Conservation (phyloP, 805 yeast genomes). For the Yarrowia hollandica region DNA sequence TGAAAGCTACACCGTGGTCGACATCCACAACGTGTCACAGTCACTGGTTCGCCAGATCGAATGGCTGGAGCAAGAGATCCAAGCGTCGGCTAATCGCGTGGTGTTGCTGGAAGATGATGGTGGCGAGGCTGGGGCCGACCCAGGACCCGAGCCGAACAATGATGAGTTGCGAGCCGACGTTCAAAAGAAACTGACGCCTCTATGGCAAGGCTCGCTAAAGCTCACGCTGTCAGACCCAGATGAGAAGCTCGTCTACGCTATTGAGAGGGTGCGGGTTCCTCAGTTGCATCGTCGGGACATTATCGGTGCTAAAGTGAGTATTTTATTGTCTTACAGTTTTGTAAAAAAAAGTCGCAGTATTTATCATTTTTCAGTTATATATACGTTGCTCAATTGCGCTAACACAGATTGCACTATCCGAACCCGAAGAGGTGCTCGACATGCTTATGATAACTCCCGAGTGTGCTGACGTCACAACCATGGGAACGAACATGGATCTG, state of each 20-base stretch:
- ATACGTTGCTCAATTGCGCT: too few relatives aligned
- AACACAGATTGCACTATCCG: constrained; percentile 7
- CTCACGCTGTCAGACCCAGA: background rate
- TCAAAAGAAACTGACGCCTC: constrained; percentile 4
- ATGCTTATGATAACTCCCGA: constrained; percentile 33
- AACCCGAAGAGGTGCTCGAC: constrained; percentile 25
- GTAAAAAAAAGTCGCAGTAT: too few relatives aligned
- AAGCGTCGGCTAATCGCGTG: constrained; percentile 25
- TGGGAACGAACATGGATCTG: constrained; percentile 27
- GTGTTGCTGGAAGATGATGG: constrained; percentile 13
- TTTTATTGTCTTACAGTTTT: background rate
- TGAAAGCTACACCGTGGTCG: constrained; percentile 30
- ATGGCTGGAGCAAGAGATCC: constrained; percentile 17
- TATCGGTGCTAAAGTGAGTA: constrained; percentile 17
- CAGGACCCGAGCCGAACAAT: background rate
- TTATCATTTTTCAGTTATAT: background rate
- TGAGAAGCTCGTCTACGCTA: background rate
- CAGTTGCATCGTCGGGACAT: constrained; percentile 5
- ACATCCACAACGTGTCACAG: constrained; percentile 33
- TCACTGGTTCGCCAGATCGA: constrained; percentile 41
- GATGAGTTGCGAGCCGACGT: constrained; percentile 3
- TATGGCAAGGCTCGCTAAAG: constrained; percentile 5
- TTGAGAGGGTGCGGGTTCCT: constrained; percentile 1
- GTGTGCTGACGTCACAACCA: constrained; percentile 30
- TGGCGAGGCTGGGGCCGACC: background rate